These are phyloP conservation scores for Oenanthe sinensis DNA, from an alignment of 129 eudicot species.

Conservation along the genomic window DNA sequence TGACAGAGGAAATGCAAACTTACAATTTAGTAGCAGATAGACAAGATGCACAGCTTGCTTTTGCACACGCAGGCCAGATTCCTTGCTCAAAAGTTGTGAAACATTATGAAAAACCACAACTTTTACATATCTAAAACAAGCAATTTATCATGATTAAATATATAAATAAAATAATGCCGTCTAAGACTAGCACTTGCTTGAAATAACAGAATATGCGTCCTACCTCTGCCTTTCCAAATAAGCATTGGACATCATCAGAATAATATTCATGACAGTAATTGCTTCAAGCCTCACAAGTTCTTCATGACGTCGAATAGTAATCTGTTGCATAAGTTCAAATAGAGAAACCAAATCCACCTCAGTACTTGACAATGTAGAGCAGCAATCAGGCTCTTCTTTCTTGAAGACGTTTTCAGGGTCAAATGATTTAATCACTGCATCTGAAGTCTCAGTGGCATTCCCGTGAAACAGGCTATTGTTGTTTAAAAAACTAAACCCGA, in stretches of 20 bases:
- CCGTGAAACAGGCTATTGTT: slow-evolving; percentile 15
- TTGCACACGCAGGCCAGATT: slow-evolving; percentile 55
- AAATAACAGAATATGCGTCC: slow-evolving; percentile 18
- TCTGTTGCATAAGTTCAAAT: slow-evolving; percentile 45
- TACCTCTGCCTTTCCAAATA: slow-evolving; percentile 68
- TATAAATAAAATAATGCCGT: neutral
- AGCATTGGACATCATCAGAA: slow-evolving; percentile 65
- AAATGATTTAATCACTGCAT: slow-evolving; percentile 13
- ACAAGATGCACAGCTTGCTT: slow-evolving; percentile 64
- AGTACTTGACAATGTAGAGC: slow-evolving; percentile 25
- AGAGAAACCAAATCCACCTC: slow-evolving; percentile 43
- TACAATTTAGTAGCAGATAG: slow-evolving; percentile 75
- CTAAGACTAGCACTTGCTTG: neutral
- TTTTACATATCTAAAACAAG: slow-evolving; percentile 51
- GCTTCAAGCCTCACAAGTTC: slow-evolving; percentile 60
- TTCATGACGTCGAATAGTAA: slow-evolving; percentile 27
- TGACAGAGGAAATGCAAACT: slow-evolving; percentile 5
- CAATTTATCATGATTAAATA: slow-evolving; percentile 7
- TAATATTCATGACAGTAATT: slow-evolving; percentile 62
- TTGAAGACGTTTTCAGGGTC: slow-evolving; percentile 19
- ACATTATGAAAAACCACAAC: slow-evolving; percentile 41
- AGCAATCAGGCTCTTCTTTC: slow-evolving; percentile 16
- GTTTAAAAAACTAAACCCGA: slow-evolving; percentile 17
- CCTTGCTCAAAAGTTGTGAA: slow-evolving; percentile 55
- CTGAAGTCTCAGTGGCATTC: slow-evolving; percentile 17